Evolutionary conservation across 2,329 filamentous ascomycete species (phyloP).

Genomic region (Fusarium mundagurra): DNA sequence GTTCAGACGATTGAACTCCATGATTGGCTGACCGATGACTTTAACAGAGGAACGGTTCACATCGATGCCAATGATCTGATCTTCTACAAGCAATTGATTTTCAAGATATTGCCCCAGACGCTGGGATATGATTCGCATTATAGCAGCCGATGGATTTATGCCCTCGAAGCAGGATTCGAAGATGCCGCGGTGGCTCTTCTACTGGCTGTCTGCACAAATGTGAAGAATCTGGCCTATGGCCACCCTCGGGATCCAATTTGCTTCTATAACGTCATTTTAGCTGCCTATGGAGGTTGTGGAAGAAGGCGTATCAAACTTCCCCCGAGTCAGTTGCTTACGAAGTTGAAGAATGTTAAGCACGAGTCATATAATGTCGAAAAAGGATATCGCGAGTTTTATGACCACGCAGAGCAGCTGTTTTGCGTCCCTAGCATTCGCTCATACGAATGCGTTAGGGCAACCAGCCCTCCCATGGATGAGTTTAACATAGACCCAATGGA

Average conservation of each 20-base stretch:
- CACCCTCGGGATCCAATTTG: neutral
- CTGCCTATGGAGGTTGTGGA: no score
- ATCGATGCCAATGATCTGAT: neutral
- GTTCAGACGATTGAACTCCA: neutral
- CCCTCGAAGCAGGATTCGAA: rapidly evolving
- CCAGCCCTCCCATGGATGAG: neutral
- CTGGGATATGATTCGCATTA: rapidly evolving
- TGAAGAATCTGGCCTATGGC: neutral
- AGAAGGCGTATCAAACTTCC: rapidly evolving
- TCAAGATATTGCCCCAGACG: rapidly evolving
- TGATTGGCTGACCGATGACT: rapidly evolving
- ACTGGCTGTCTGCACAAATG: neutral
- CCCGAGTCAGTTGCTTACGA: neutral
- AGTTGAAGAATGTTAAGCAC: neutral
- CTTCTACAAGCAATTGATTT: rapidly evolving
- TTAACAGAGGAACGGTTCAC: rapidly evolving
- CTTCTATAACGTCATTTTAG: no score
- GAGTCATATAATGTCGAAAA: no score
- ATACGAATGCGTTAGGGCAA: neutral
- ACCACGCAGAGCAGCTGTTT: neutral
- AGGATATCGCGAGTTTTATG: no score
- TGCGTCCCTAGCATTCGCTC: rapidly evolving
- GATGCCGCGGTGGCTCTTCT: rapidly evolving
- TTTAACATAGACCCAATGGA: rapidly evolving
- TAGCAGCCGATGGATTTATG: rapidly evolving